These are phyloP conservation scores for Begonia loranthoides DNA, from an alignment of 306 rosid genomes.

Conservation along the genomic window DNA sequence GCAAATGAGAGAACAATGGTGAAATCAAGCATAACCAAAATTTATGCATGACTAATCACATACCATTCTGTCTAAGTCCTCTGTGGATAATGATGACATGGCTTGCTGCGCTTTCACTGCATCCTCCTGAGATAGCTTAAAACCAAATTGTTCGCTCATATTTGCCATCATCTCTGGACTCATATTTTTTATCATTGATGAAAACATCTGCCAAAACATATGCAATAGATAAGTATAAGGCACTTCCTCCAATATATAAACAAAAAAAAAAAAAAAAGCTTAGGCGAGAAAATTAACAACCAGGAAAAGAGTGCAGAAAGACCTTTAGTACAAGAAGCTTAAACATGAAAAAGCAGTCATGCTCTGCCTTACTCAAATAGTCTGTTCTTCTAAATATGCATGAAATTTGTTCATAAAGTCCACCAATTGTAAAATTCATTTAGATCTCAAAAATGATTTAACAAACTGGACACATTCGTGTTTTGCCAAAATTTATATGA, in stretches of 20 bases:
- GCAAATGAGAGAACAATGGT: background rate
- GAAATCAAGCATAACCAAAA: slow-evolving; percentile 3
- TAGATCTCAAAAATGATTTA: too few relatives aligned
- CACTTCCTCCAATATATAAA: background rate
- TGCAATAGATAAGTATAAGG: slow-evolving; percentile 7
- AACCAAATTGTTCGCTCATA: slow-evolving; percentile 87
- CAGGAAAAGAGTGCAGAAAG: too few relatives aligned
- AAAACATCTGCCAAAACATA: slow-evolving; percentile 59
- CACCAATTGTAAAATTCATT: too few relatives aligned
- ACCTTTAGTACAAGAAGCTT: too few relatives aligned
- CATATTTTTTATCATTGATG: slow-evolving; percentile 89
- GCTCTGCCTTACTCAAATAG: too few relatives aligned
- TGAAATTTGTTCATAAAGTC: too few relatives aligned
- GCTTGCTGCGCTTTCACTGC: slow-evolving; percentile 81
- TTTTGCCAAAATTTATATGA: too few relatives aligned
- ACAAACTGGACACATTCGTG: too few relatives aligned
- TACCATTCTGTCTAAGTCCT: slow-evolving; percentile 88
- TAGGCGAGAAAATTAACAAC: too few relatives aligned
- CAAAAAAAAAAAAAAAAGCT: background rate
- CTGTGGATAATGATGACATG: slow-evolving; percentile 79
- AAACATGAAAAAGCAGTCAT: too few relatives aligned
- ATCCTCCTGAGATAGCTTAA: slow-evolving; percentile 75
- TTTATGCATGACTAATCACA: slow-evolving; percentile 1
- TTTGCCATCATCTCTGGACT: slow-evolving; percentile 95
- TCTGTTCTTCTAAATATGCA: too few relatives aligned